These are phyloP conservation scores for Leccinum pellstonianum DNA, from an alignment of 768 basidiomycete genomes.

Conservation along the genomic window DNA sequence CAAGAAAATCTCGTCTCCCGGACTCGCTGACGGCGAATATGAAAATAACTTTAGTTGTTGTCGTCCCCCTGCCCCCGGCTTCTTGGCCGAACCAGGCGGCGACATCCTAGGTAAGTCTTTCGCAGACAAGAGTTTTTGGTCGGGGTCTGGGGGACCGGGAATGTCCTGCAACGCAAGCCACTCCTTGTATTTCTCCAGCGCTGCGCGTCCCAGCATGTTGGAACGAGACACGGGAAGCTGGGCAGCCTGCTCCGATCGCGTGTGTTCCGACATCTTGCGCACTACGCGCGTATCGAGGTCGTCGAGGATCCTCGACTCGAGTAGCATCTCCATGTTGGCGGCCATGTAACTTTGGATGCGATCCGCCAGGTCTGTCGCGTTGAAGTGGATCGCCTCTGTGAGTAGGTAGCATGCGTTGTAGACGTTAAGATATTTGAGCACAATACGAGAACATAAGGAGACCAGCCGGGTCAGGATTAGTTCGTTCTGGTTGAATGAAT, in stretches of 20 bases:
- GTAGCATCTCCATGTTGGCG: conserved; percentile 81
- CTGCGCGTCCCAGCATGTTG: conserved; percentile 46
- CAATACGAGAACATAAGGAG: conserved; percentile 74
- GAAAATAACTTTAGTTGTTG: conserved; percentile 5
- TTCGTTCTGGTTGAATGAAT: conserved; percentile 61
- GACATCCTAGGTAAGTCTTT: conserved; percentile 34
- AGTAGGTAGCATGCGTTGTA: conserved; percentile 81
- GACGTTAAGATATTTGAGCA: conserved; percentile 65
- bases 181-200: conserved; percentile 59
- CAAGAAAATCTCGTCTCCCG: conserved; percentile 22
- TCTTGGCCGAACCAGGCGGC: conserved; percentile 27
- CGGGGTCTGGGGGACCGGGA: conserved; percentile 51
- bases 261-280: conserved; percentile 60
- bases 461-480: conserved; percentile 84
- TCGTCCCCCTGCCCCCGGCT: not conserved
- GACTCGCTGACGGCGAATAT: conserved; percentile 21
- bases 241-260: conserved; percentile 55
- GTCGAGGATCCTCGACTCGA: conserved; percentile 80
- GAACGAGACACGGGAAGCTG: conserved; percentile 70
- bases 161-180: conserved; percentile 76
- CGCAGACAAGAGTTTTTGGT: conserved; percentile 18
- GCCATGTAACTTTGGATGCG: conserved; percentile 78
- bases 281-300: conserved; percentile 66
- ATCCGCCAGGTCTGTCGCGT: conserved; percentile 64
- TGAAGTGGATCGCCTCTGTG: conserved; percentile 76